Evolutionary conservation across 768 basidiomycete genomes (phyloP), one percentile per base, ranked within the genome.

Genomic region (Lactarius deliciosus): DNA sequence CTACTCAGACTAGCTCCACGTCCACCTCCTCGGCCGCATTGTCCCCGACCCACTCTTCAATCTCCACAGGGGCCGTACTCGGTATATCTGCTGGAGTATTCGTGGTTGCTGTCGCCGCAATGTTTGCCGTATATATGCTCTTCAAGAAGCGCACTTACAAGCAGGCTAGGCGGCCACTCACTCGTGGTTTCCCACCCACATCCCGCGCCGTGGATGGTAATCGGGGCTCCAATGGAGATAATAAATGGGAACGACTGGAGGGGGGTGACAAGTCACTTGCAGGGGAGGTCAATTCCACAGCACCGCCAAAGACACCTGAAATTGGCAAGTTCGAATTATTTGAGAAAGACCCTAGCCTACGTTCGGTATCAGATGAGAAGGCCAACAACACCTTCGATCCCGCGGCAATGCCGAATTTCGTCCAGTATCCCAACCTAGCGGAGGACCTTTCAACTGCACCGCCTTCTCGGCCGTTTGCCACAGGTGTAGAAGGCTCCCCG

Each of bases 371-470:
- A 10, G 69, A 70, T 16, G 68, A 70, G 30, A 70, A 70, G 32
- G 57, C 38, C 43, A 58, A 28, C 41, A 60, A 66, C 56, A 32
- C 59, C 5, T 71, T 70, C 56, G 70, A 70, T 25, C 69, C 64
- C 15, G 69, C 68, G 30, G 38, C 65, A 40, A 66, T 71, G 70
- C 68, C 70, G 16, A 64, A 66, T 58, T 71, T 71, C 28, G 57
- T 60, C 47, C 58, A 60, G 16, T 66, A 69, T 30, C 53, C 59
- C 16, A 41, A 54, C 16, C 57, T 62, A 10, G 57, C 57, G 2
- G 56, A 59, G 32, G 65, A 61, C 2, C 63, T 64, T 25, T 55
- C 58, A 10, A 40, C 38, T 54, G 41, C 3, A 5, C 28, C 55
- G 5, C 70, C 62, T 4, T 5, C 40, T 10, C 68, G 53, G 20